Evolutionary conservation across 768 basidiomycete genomes (phyloP).

Genomic region (Naganishia randhawae): DNA sequence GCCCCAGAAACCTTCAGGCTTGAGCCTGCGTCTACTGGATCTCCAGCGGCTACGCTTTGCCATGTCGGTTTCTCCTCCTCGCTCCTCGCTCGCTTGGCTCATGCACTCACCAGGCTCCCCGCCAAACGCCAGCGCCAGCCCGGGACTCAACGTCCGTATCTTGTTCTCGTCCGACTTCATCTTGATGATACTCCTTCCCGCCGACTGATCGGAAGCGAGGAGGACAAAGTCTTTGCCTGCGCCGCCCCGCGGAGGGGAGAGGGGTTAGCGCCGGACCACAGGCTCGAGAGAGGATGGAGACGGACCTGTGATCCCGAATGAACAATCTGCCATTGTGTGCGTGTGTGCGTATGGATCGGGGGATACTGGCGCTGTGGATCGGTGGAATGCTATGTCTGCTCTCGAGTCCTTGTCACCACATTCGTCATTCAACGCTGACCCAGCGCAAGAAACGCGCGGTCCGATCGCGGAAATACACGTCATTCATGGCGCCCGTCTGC

Average conservation of each 20-base stretch:
- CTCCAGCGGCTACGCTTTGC: too few relatives aligned
- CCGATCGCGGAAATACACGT: too few relatives aligned
- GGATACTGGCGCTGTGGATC: too few relatives aligned
- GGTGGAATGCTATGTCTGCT: too few relatives aligned
- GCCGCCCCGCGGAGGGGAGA: background rate
- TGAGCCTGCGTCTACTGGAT: too few relatives aligned
- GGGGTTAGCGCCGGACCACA: background rate
- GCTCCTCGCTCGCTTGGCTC: background rate
- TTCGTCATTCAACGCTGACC: too few relatives aligned
- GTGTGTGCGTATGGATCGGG: background rate
- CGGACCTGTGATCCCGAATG: conserved; percentile 69
- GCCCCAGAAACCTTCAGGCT: too few relatives aligned
- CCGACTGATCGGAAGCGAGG: conserved; percentile 83
- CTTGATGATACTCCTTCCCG: conserved; percentile 87
- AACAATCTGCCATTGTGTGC: conserved; percentile 68
- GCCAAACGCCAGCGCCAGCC: conserved; percentile 89
- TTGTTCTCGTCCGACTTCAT: conserved; percentile 98
- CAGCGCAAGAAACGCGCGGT: too few relatives aligned
- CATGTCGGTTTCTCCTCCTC: too few relatives aligned
- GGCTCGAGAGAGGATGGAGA: background rate
- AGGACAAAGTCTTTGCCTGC: conserved; percentile 86
- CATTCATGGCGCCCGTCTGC: too few relatives aligned
- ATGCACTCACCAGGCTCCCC: conserved; percentile 74
- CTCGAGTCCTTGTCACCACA: too few relatives aligned
- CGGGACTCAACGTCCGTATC: conserved; percentile 83